Percentiles rank a stretch among this genome's conserved stretches.
Evolutionary conservation across 2,329 filamentous ascomycete species (phyloP).

Genomic region (Thermoascus crustaceus): DNA sequence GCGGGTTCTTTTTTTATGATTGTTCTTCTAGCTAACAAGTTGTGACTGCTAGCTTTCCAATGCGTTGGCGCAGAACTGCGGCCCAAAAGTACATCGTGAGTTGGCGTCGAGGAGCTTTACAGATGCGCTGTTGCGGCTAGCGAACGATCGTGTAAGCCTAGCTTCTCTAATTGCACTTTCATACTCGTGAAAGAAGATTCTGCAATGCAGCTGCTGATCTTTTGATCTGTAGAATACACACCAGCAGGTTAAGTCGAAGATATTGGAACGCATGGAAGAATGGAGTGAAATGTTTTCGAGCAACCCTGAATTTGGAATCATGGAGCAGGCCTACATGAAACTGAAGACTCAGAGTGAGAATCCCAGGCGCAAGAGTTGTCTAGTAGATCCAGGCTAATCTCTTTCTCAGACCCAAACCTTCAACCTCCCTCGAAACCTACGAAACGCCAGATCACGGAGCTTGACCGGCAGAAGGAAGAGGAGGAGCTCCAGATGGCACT

Average conservation of each 20-base stretch:
- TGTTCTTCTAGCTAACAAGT: conserved; percentile 1
- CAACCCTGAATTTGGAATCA: conserved; percentile 88
- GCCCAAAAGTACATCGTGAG: conserved; percentile 77
- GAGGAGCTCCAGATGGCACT: conserved; percentile 96
- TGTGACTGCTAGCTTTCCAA: conserved; percentile 60
- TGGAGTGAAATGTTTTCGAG: conserved; percentile 92
- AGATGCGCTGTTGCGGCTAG: conserved; percentile 81
- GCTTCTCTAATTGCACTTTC: not conserved
- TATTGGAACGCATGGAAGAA: conserved; percentile 89
- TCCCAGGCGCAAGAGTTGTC: no score
- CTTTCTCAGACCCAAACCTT: conserved; percentile 65
- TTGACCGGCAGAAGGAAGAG: conserved; percentile 90
- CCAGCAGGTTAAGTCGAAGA: conserved; percentile 92
- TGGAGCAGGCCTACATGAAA: conserved; percentile 88
- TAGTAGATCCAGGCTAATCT: not conserved
- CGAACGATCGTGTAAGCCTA: conserved; percentile 62
- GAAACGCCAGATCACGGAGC: conserved; percentile 82
- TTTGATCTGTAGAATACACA: conserved; percentile 64
- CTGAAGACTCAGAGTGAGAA: conserved; percentile 61
- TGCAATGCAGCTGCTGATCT: conserved; percentile 10
- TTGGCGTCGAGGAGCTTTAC: conserved; percentile 87
- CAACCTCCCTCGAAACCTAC: conserved; percentile 87
- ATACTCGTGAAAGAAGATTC: not conserved
- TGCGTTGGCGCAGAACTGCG: conserved; percentile 86
- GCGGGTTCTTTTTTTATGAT: no score